phyloP scores from a whole-genome alignment of 2,329 filamentous ascomycete species.

The Fusarium secorum region DNA sequence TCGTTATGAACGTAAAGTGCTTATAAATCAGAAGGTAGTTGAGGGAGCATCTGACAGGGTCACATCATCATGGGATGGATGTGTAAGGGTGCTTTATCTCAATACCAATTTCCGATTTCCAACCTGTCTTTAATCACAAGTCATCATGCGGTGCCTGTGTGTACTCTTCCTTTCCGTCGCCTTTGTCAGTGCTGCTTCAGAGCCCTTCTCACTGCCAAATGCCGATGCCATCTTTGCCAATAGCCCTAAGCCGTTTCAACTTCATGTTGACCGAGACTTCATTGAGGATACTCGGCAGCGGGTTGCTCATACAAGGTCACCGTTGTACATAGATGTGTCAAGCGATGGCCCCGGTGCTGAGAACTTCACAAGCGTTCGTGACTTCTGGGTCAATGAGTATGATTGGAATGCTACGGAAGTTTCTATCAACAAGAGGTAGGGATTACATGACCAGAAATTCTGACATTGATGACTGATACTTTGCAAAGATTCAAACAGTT shows the following conservation, averaged over 20 bases:
- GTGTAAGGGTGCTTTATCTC: not conserved
- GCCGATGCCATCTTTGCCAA: not conserved
- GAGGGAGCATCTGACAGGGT: fast-evolving
- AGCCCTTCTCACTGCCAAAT: not conserved
- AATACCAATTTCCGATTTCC: fast-evolving
- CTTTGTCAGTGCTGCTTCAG: not conserved
- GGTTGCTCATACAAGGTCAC: not conserved
- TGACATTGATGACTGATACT: fast-evolving
- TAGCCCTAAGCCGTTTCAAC: not conserved
- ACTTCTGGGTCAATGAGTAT: not conserved
- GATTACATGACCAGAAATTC: fast-evolving
- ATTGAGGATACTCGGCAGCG: not conserved
- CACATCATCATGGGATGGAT: not conserved
- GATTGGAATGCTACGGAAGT: not conserved
- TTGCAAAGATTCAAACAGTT: not conserved
- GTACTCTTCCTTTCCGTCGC: not conserved
- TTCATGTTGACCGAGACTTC: not conserved
- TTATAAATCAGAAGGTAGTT: not conserved
- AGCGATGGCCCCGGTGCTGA: not conserved
- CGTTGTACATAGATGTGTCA: not conserved
- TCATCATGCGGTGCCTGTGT: not conserved
- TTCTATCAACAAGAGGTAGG: not conserved
- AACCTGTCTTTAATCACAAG: fast-evolving
- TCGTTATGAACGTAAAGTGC: not conserved
- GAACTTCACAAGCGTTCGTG: not conserved